Evolutionary conservation across 2,329 filamentous ascomycete genomes (phyloP), one percentile per base, ranked within the genome.

Genomic region (Metarhizium guizhouense): DNA sequence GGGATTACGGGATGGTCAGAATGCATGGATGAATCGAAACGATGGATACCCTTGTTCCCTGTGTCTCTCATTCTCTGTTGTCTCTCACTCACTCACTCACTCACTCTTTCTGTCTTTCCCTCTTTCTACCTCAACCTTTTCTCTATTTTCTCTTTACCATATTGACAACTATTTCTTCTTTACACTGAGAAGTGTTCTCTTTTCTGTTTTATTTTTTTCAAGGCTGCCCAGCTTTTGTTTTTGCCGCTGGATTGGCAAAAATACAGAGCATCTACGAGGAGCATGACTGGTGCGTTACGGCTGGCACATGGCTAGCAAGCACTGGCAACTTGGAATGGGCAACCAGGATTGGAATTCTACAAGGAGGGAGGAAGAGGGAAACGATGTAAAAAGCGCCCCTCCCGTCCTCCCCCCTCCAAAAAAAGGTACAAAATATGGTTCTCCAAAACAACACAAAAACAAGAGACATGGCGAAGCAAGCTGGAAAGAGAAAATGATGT

Each of bases 21-120:
- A 72, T 72, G 72, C 63, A 72, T 73, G 72, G 69, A 74, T 65
- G 72, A 74, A 67, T 70, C 65, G 67, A 70, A 63, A 72, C 63
- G 72, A 75, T 67, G 72, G 71, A 75, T 75, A 74, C 72, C 72
- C 71, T 66, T 64, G 62, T 64, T 62, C 64, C 63, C 61, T 64
- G 58, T 63, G 67, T 65, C 64, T 64, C 54, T 53, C 47, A 55
- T 57, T 59, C 58, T 57, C 45, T 59, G 51, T 47, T 62, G 56
- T 61, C 52, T 60, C 56, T 62, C 30, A 43, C 18, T 53, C 38
- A 47, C 25, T 48, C 38, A 47, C 25, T 48, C 43, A 1, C 52
- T 60, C 57, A 61, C 42, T 4, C 45, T 8, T 18, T 29, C 45
- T 60, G 50, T 30, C 55, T 59, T 61, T 60, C 56, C 57, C 55